phyloP scores from a whole-genome alignment of 2,329 filamentous ascomycete genomes.

The Beauveria brongniartii region DNA sequence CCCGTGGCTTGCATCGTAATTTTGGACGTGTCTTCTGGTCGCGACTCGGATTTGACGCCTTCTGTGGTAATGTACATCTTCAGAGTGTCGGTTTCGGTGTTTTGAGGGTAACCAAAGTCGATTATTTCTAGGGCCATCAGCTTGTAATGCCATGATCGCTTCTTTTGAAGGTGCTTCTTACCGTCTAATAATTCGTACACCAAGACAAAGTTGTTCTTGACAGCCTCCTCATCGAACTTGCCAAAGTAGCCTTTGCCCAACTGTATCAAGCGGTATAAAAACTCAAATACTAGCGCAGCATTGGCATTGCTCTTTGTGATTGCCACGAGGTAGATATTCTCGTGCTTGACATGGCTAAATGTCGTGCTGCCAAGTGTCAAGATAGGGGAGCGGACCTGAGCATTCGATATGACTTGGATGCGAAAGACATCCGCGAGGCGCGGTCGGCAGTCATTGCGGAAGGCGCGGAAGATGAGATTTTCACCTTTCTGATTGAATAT shows the following conservation, averaged over 20 bases:
- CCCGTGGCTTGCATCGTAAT: conserved; percentile 99
- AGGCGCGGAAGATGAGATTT: conserved; percentile 98
- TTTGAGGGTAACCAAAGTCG: conserved; percentile 98
- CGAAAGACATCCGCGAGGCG: conserved; percentile 98
- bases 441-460: conserved; percentile 96
- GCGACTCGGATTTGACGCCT: conserved; percentile 86
- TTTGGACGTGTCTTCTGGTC: conserved; percentile 85
- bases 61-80: conserved; percentile 99
- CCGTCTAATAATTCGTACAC: conserved; percentile 96
- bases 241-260: conserved; percentile 95
- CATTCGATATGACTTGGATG: conserved; percentile 98
- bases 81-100: conserved; percentile 95
- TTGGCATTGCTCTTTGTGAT: conserved; percentile 99
- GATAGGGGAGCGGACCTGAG: conserved; percentile 94
- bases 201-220: conserved; percentile 99
- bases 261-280: conserved; percentile 84
- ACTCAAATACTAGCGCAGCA: conserved; percentile 95
- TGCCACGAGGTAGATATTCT: conserved; percentile 96
- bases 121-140: conserved; percentile 64
- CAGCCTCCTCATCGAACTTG: conserved; percentile 98
- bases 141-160: no score
- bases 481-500: conserved; percentile 99
- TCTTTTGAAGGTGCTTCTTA: conserved; percentile 25
- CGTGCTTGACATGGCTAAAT: conserved; percentile 98
- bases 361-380: conserved; percentile 95